Evolutionary conservation across 1,139 yeast species (phyloP), one percentile per base, ranked within the genome.

Genomic region (Lodderomyces jiufengensis): DNA sequence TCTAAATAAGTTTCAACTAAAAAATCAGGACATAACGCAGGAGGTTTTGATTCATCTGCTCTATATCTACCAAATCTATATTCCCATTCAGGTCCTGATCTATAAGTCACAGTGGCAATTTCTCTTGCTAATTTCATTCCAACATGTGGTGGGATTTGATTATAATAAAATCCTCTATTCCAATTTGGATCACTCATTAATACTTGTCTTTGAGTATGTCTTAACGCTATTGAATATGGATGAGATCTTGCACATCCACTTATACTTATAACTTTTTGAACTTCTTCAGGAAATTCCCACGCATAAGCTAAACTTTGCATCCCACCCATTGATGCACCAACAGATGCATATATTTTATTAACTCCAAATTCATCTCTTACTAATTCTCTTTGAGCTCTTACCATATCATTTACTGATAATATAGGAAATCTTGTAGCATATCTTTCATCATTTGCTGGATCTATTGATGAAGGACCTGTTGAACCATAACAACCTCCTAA

Each of bases 81-180:
- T 55, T 88, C 97, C 97, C 97, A 88, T 58, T 88, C 97, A 1
- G 97, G 97, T 0, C 97, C 97, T 1, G 95, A 85, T 47, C 97
- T 72, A 57, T 88, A 88, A 0, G 97, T 87, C 33, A 90, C 87
- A 0, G 97, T 88, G 13, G 96, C 97, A 34, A 88, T 86, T 57
- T 87, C 95, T 44, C 97, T 71, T 1, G 97, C 94, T 33, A 88
- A 70, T 54, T 88, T 90, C 97, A 88, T 88, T 9, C 97, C 97
- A 14, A 83, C 80, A 57, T 88, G 96, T 2, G 97, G 97, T 5
- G 95, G 95, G 1, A 87, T 65, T 6, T 70, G 63, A 43, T 76
- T 78, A 54, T 88, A 88, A 59, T 88, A 88, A 54, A 79, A 83
- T 0, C 97, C 97, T 43, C 95, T 73, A 48, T 83, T 83, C 97